A percentile compares a stretch with the other conserved stretches of the same genome.
Conservation (phyloP, 148 eudicot genomes). For the Euryodendron excelsum region DNA sequence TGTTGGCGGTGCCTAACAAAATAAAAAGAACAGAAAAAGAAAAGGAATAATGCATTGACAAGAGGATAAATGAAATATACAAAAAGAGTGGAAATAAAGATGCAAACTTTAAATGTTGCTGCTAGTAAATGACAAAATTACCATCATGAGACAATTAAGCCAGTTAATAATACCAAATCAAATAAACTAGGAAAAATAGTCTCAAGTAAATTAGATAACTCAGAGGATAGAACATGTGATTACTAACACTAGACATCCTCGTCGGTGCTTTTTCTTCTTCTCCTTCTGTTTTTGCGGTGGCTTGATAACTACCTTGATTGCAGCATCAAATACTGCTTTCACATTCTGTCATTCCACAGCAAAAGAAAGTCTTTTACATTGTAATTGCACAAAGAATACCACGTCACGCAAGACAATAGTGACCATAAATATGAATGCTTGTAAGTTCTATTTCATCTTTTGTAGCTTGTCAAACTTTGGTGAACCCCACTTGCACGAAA, state of each 20-base stretch:
- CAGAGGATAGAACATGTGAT: not conserved
- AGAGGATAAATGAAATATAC: not conserved
- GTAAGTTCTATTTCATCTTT: not conserved
- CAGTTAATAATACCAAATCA: not conserved
- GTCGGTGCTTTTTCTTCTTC: conserved; percentile 71
- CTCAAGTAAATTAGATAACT: not conserved
- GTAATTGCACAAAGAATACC: not conserved
- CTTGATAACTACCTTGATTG: conserved; percentile 92
- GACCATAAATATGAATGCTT: not conserved
- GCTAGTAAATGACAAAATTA: not conserved
- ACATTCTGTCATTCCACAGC: conserved; percentile 60
- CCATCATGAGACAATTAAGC: not conserved
- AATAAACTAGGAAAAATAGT: not conserved
- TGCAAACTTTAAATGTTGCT: not conserved
- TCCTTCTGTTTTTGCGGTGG: conserved; percentile 87
- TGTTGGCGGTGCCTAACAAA: not conserved
- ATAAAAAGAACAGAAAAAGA: not conserved
- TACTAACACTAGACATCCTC: conserved; percentile 69
- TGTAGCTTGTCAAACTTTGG: not conserved
- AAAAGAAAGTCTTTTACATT: not conserved
- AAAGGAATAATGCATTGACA: not conserved
- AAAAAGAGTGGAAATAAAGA: not conserved
- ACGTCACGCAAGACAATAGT: not conserved
- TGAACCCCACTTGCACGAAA: not conserved
- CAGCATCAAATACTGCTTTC: conserved; percentile 96